Base-by-base conservation (phyloP, 2,329 filamentous ascomycete genomes). In the Drechslera avenae region DNA sequence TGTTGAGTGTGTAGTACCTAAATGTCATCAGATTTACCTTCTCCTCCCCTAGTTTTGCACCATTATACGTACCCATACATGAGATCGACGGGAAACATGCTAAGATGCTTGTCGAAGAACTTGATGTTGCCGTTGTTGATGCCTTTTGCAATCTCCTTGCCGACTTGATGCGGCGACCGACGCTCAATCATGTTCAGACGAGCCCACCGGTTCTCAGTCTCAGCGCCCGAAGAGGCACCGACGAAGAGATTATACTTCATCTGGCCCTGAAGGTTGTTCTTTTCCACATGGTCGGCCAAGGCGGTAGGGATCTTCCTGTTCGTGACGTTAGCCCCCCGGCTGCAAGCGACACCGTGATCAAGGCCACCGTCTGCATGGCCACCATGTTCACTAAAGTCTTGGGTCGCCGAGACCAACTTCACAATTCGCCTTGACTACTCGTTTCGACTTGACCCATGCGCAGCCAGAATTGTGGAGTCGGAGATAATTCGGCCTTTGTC, bases 201-300 rank as follows among this genome's bases (percentile, higher is more conserved):
- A n/a, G 91, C 91, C 91, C 91, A 96, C 74, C 91, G 82, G 75
- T 94, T 94, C 79, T 96, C 91, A 0, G 91, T 96, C 77, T 94
- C 91, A 14, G 90, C 88, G 31, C 91, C 91, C 13, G 89, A 91
- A 4, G 89, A 93, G n/a, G 91, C 91, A 45, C 91, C 91, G 8
- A 95, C 91, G 62, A 96, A 96, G 14, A 96, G 83, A 50, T 85
- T 87, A 80, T 95, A 96, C 67, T 89, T 89, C 62, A 95, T 79
- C 80, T 95, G 79, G 49, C 91, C 90, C 75, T 96, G 86, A 13
- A 96, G 81, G 56, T 81, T 84, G 75, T 96, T 42, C 78, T 89
- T 84, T 77, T 96, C 91, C 61, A 96, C 91, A 72, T 96, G 87
- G 73, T 96, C 89, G 60, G 91, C 91, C 54, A 96, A 80, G 59